Conservation (phyloP, 331 rosid genomes). For the Quercus tomentella region DNA sequence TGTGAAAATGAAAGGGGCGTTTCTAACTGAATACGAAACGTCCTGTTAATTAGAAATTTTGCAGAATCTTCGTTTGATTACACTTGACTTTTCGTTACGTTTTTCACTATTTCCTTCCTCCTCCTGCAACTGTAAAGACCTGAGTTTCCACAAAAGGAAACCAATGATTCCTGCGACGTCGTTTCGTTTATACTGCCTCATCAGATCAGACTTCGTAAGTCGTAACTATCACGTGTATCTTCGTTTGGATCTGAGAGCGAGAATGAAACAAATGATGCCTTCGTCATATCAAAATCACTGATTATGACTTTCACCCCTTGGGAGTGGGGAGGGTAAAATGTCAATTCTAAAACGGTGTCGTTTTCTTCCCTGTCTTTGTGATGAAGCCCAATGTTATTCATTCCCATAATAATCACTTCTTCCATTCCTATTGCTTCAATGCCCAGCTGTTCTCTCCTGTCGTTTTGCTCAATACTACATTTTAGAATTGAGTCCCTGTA, state of each 20-base stretch:
- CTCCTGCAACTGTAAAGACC: neutral
- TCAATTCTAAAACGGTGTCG: neutral
- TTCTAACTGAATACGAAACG: neutral
- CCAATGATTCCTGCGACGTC: neutral
- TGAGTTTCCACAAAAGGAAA: neutral
- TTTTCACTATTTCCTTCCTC: neutral
- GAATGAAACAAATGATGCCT: too few relatives aligned
- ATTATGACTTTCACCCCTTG: too few relatives aligned
- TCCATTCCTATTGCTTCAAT: neutral
- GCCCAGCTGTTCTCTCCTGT: constrained; percentile 31
- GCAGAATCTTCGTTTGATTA: too few relatives aligned
- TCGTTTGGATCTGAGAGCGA: too few relatives aligned
- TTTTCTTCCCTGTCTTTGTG: neutral
- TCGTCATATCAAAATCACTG: too few relatives aligned
- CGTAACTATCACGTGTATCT: too few relatives aligned
- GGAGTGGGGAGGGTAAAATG: neutral
- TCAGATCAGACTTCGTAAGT: too few relatives aligned
- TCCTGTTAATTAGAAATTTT: neutral
- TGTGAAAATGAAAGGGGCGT: too few relatives aligned
- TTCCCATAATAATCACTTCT: neutral
- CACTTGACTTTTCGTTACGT: neutral
- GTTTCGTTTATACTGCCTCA: neutral
- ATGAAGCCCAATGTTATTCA: neutral
- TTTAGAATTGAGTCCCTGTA: neutral
- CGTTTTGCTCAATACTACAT: constrained; percentile 18